These are phyloP conservation scores for Leucosporidium scottii DNA, from an alignment of 768 basidiomycete genomes.

Conservation along the genomic window DNA sequence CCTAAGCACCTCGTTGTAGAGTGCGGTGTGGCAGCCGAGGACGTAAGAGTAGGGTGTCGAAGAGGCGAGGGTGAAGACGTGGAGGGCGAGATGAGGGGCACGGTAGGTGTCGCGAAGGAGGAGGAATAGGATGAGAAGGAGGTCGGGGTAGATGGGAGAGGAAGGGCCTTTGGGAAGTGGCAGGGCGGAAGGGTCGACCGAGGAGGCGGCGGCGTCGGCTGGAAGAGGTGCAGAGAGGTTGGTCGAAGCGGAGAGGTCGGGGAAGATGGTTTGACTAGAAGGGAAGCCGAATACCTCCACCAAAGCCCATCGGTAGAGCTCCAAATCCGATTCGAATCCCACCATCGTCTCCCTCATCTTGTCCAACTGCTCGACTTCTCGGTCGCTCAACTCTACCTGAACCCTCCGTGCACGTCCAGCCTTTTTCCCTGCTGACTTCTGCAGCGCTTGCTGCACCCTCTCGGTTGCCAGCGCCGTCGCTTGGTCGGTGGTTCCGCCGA, in stretches of 20 bases:
- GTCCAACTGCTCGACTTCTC: conserved; percentile 47
- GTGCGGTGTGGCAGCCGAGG: conserved; percentile 76
- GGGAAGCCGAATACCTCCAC: conserved; percentile 57
- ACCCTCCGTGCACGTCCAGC: background rate
- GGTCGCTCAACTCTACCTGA: background rate
- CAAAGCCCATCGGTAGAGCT: conserved; percentile 66
- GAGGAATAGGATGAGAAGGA: conserved; percentile 69
- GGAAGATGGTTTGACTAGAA: conserved; percentile 26
- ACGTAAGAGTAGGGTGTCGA: conserved; percentile 70
- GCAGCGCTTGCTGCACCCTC: conserved; percentile 1
- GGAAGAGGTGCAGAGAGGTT: background rate
- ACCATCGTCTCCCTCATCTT: conserved; percentile 66
- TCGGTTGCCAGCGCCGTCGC: conserved; percentile 12
- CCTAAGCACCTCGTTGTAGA: conserved; percentile 79
- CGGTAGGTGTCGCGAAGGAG: conserved; percentile 68
- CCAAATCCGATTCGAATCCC: conserved; percentile 58
- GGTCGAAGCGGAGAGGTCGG: conserved; percentile 4
- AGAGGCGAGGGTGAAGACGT: conserved; percentile 72
- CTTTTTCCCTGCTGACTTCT: background rate
- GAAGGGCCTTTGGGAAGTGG: background rate
- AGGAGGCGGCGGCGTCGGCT: background rate
- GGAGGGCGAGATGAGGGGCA: conserved; percentile 72
- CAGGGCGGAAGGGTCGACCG: background rate
- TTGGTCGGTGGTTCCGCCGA: background rate
- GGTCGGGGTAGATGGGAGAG: conserved; percentile 41